Base-by-base conservation (phyloP, 495 filamentous ascomycete species). In the Trichocladium uniseriatum region DNA sequence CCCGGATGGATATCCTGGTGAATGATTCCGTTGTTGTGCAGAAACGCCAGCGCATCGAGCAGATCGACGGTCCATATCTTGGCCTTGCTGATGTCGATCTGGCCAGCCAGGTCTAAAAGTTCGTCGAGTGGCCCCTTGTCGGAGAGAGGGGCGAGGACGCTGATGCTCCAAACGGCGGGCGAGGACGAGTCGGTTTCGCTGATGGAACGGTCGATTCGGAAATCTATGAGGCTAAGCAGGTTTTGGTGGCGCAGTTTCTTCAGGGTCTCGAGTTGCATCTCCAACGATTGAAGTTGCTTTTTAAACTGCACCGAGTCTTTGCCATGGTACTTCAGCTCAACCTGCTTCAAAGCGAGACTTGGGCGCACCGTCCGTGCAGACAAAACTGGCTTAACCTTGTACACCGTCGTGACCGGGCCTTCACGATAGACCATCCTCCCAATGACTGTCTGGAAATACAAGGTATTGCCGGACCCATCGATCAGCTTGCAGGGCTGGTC, bases 41-140 rank as follows among this genome's bases (percentile, higher is more conserved):
- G 78, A 61, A 82, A 91, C 39, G 89, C 87, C 24, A 97, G 73
- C 0, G 81, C 92, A 63, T 95, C 87, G 21, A 98, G 80, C n/a
- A 98, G 72, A 54, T 91, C 85, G 39, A 87, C 82, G 37, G 86
- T 88, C 86, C 88, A 96, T 43, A 85, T 77, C 39, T 88, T 81
- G 32, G 85, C 79, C 55, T 81, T 86, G 51, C 78, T 78, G 31
- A 83, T 74, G 24, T 81, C 78, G 36, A 95, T 66, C n/a, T 75
- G 76, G 27, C 82, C 85, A 24, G 86, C 79, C 42, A 89, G 75
- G 32, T 87, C 84, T 41, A 98, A 72, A 14, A 92, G 70, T 43
- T 95, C 89, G 3, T 81, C 76, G 2, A 98, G 68, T 1, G 92
- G 85, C 0, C 89, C 89, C 63, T 86, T 89, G 28, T 86, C 82